Conservation (phyloP, 441 rosid species). For the Raphanus hybrid region DNA sequence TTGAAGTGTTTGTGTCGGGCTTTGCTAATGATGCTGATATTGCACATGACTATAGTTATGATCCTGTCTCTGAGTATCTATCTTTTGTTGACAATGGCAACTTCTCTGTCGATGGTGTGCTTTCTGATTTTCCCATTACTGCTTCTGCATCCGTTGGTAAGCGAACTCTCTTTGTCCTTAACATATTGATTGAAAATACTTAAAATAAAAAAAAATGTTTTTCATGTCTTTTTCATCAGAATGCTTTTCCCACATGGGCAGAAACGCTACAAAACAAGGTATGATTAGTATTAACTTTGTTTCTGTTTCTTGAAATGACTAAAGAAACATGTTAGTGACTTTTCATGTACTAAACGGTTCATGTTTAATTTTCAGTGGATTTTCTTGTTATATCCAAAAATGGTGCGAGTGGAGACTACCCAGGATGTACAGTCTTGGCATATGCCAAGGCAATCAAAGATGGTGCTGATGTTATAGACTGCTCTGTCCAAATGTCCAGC, state of each 20-base stretch:
- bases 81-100: constrained; percentile 69
- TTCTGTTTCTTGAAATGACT: constrained; percentile 13
- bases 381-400: constrained; percentile 57
- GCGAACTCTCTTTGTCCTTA: constrained; percentile 12
- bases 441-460: constrained; percentile 64
- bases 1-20: constrained; percentile 74
- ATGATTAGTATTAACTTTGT: constrained; percentile 24
- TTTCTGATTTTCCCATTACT: constrained; percentile 87
- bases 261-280: constrained; percentile 61
- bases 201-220: neutral
- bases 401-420: constrained; percentile 91
- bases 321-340: constrained; percentile 5
- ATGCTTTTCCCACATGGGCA: constrained; percentile 69
- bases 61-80: constrained; percentile 75
- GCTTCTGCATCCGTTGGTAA: constrained; percentile 72
- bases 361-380: constrained; percentile 38
- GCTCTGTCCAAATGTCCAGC: no score
- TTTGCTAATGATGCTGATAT: constrained; percentile 73
- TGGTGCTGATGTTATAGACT: constrained; percentile 55
- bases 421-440: constrained; percentile 77
- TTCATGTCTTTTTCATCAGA: constrained; percentile 46
- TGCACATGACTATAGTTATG: constrained; percentile 76
- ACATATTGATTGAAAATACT: neutral
- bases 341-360: constrained; percentile 16
- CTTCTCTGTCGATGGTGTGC: constrained; percentile 87